Base-by-base conservation (phyloP, 148 eudicot species). In the Rhododendron henanense region DNA sequence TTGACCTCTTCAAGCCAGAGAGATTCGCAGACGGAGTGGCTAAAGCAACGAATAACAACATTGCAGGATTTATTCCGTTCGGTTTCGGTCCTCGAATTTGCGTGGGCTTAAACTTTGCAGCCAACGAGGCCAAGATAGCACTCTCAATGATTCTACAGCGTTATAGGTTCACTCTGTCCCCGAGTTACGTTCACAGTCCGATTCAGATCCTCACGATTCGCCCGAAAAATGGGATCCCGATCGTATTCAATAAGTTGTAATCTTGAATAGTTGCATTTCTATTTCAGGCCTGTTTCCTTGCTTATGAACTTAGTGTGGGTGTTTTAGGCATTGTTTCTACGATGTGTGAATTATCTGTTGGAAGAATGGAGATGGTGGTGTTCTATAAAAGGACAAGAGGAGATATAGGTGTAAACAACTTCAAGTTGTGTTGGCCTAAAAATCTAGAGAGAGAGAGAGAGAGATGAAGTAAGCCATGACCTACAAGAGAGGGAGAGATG, bases 1-100 rank as follows among this genome's bases (percentile, higher is more conserved):
- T 67, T 10, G 35, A 82, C 35, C 74, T 61, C 18, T 82, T 82
- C 84, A 82, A 82, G 74, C 84, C 84, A 21, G 85, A 83, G 78
- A 44, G 78, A 45, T 83, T 83, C 0, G 44, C 57, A 44, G 85
- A 83, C 0, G 85, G 78, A 6, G 85, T 65, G 59, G 85, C 85
- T 67, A 83, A 83, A 45, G 85, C 85, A 11, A 13, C 78, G 2
- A 83, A 83, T 21, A 48, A 19, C 28, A 83, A 45, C 57, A 1
- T 21, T 11, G 25, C 33, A 15, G 55, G 59, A 16, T 83, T 83
- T 3, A 10, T 83, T 65, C 85, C 85, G 0, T 83, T 83, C 5
- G 78, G 78, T 25, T 83, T 33, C 0, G 85, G 85, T 4, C 85
- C 85, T 6, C 57, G 85, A 25, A 14, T 67, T 6, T 83, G 85